A percentile compares a stretch with the other conserved stretches of the same genome.
Evolutionary conservation across 768 basidiomycete species (phyloP).

Genomic region (Naganishia vaughanmartiniae): DNA sequence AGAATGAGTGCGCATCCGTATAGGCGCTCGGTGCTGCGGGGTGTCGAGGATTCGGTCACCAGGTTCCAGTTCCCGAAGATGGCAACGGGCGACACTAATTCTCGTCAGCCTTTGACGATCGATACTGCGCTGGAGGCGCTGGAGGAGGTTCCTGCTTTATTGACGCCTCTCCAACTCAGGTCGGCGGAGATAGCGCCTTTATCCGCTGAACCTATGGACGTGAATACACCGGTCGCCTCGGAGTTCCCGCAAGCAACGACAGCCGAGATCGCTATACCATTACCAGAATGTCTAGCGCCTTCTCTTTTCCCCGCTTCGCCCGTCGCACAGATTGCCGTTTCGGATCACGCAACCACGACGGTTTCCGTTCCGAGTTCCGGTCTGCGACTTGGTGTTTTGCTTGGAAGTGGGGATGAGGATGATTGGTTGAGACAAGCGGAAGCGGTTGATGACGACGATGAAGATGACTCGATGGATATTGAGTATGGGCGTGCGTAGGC

Average conservation of each 20-base stretch:
- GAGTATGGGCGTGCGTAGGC: neutral
- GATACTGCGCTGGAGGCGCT: neutral
- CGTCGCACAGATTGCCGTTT: neutral
- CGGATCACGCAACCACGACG: no score
- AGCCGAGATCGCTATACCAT: neutral
- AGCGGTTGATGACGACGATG: neutral
- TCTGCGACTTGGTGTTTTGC: slow-evolving; percentile 14
- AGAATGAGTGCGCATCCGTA: slow-evolving; percentile 21
- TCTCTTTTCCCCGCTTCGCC: slow-evolving; percentile 12
- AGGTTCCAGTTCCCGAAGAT: slow-evolving; percentile 26
- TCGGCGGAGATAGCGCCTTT: neutral
- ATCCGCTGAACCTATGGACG: slow-evolving; percentile 8
- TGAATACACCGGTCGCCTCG: neutral
- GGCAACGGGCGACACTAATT: neutral
- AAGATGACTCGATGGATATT: slow-evolving; percentile 12
- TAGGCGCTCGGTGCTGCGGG: neutral
- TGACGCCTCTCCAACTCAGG: neutral
- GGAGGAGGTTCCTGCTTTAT: neutral
- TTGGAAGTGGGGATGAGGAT: slow-evolving; percentile 22
- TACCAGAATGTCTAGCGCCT: neutral
- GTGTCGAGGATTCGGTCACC: slow-evolving; percentile 27
- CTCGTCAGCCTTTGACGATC: neutral
- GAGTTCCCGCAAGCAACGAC: neutral
- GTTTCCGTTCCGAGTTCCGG: slow-evolving; percentile 8
- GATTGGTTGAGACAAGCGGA: neutral